phyloP scores from a whole-genome alignment of 1,284 basidiomycete genomes.

The Mycena sp. region DNA sequence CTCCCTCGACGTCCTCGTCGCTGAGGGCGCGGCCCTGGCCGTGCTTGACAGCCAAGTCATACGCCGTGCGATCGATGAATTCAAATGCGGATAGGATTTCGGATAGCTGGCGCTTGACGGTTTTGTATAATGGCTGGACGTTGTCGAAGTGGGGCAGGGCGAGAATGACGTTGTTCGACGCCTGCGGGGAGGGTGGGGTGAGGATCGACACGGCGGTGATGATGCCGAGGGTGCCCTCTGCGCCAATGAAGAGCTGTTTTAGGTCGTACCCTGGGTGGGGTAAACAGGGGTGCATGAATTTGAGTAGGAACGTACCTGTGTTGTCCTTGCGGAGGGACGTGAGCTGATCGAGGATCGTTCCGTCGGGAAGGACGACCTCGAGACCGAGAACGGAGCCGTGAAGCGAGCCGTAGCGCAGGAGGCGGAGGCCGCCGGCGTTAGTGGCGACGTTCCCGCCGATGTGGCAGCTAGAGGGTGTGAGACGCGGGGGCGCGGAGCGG shows the following conservation, averaged over 20 bases:
- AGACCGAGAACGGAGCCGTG: constrained; percentile 97
- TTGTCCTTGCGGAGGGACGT: constrained; percentile 96
- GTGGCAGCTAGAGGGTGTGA: constrained; percentile 77
- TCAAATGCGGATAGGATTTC: constrained; percentile 99
- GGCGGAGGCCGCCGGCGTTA: constrained; percentile 95
- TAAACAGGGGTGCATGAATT: background rate
- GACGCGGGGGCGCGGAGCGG: background rate
- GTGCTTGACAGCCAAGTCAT: constrained; percentile 86
- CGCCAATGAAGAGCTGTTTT: constrained; percentile 98
- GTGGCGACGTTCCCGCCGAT: constrained; percentile 98
- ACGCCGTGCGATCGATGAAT: constrained; percentile 91
- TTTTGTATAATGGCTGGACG: constrained; percentile 75
- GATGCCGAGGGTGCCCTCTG: constrained; percentile 95
- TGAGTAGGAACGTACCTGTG: constrained; percentile 70
- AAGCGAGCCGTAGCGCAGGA: constrained; percentile 94
- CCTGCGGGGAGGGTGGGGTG: constrained; percentile 89
- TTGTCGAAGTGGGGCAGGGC: constrained; percentile 81
- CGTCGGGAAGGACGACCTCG: constrained; percentile 96
- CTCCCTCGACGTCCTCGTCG: constrained; percentile 76
- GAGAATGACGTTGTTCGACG: constrained; percentile 82
- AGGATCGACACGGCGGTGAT: constrained; percentile 97
- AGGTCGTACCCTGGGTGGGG: constrained; percentile 87
- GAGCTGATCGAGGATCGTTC: constrained; percentile 91
- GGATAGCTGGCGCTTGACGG: constrained; percentile 80
- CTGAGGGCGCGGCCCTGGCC: constrained; percentile 74